Percentiles rank a stretch among this genome's conserved stretches.
phyloP scores from a whole-genome alignment of 75 land plant genomes.

The Pinus tabuliformis region DNA sequence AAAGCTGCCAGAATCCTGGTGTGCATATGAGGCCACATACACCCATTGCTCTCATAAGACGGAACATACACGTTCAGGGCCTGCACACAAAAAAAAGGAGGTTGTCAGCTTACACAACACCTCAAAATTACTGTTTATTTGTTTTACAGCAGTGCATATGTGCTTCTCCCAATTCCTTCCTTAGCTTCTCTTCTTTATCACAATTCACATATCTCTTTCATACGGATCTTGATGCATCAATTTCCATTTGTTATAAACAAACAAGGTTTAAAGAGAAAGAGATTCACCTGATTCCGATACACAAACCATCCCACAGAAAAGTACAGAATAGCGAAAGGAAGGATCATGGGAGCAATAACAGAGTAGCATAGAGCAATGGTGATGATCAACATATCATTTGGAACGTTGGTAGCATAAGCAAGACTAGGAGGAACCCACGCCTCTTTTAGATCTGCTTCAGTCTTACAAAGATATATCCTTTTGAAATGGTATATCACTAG shows the following conservation, averaged over 20 bases:
- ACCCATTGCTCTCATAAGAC: conserved; percentile 74
- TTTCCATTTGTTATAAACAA: neutral
- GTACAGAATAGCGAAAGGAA: conserved; percentile 79
- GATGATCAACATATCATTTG: conserved; percentile 76
- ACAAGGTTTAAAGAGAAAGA: neutral
- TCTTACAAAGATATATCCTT: conserved; percentile 80
- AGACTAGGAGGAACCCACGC: conserved; percentile 88
- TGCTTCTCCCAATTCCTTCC: neutral
- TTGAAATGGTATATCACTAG: conserved; percentile 75
- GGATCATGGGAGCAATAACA: conserved; percentile 78
- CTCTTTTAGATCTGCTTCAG: conserved; percentile 67
- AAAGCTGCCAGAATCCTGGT: conserved; percentile 61
- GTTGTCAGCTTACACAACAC: no score
- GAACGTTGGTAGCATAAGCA: conserved; percentile 64
- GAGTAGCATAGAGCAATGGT: conserved; percentile 84
- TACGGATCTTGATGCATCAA: neutral
- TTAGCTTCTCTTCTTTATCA: neutral
- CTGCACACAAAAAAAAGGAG: no score
- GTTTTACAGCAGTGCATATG: neutral
- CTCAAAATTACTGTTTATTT: no score
- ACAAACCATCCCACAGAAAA: conserved; percentile 88
- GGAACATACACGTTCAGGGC: conserved; percentile 79
- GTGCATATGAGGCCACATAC: conserved; percentile 96
- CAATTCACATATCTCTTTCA: neutral
- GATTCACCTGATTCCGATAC: conserved; percentile 71